Evolutionary conservation across 495 filamentous ascomycete genomes (phyloP).

Genomic region (Pyrenula aspistea): DNA sequence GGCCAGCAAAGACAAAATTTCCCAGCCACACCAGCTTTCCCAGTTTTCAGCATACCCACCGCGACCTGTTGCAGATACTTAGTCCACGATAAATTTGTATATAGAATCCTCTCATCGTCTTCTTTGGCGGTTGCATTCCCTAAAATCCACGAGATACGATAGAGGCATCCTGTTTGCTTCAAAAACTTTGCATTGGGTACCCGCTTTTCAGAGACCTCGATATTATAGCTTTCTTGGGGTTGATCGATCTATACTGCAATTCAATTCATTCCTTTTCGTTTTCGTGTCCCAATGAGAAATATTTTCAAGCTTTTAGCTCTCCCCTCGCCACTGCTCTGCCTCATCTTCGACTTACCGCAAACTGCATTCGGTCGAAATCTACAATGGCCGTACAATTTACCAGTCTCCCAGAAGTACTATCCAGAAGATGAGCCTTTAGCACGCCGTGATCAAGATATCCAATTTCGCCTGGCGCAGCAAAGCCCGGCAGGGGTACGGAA

Average conservation of each 20-base stretch:
- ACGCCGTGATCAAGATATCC: background rate
- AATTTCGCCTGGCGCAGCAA: conserved; percentile 14
- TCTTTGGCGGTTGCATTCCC: no score
- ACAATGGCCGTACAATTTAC: background rate
- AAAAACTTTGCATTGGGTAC: no score
- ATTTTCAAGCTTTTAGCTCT: background rate
- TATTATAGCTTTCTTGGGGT: no score
- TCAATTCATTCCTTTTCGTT: no score
- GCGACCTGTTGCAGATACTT: no score
- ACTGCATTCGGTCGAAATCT: background rate
- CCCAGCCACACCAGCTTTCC: background rate
- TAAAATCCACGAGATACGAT: no score
- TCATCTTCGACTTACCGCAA: background rate
- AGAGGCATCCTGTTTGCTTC: no score
- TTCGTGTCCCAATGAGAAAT: background rate
- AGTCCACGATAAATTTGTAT: background rate
- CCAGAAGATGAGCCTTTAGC: background rate
- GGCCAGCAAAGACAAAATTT: background rate
- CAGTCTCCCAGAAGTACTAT: background rate
- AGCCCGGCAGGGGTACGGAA: conserved; percentile 45
- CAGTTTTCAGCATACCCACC: background rate
- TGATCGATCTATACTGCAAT: no score
- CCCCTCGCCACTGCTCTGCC: background rate
- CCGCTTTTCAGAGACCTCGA: no score
- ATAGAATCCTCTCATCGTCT: background rate